Evolutionary conservation across 1,284 basidiomycete species (phyloP), one percentile per base, ranked within the genome.

Genomic region (Moesziomyces globuligerus): DNA sequence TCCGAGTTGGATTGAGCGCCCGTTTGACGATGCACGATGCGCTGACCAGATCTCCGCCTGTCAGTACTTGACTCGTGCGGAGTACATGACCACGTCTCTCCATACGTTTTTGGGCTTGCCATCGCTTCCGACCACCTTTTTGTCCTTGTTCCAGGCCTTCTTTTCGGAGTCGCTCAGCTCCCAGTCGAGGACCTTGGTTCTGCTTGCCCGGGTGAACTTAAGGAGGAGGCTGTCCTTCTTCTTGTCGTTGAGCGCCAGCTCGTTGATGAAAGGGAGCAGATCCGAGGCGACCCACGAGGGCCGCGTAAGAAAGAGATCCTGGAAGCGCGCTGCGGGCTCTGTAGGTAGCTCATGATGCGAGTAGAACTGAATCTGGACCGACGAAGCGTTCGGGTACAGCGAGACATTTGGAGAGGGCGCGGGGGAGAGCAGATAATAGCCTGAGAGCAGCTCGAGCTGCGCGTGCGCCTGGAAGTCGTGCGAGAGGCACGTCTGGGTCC

Each of bases 261-360:
- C 68, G 11, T 69, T 43, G 32, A 81, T 48, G 25, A 79, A 81
- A 89, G 81, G 81, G 10, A 66, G 40, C 11, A 83, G 69, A 32
- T 83, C 81, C 13, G 76, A 66, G 2, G 73, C 70, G 29, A 71
- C 51, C 81, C 81, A 83, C 21, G 64, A 48, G 3, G 75, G 34
- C 7, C 79, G 61, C 18, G 76, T 59, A 10, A 68, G 43, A 53
- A 83, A 83, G 4, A 83, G 71, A 34, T 79, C 72, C 43, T 78
- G 74, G 48, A 82, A 81, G 9, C 81, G 71, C 13, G 69, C 60
- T 2, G 76, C 75, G 21, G 81, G 76, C 4, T 78, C 75, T 3
- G 60, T 26, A 7, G 81, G 80, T 15, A 83, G 62, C 7, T 57
- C 52, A 18, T 73, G 67, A n/a, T 47, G 58, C 17, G 80, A 76